Percentiles rank a stretch among this genome's conserved stretches.
Conservation (phyloP, 768 basidiomycete genomes). For the Sarcomyxa edulis region DNA sequence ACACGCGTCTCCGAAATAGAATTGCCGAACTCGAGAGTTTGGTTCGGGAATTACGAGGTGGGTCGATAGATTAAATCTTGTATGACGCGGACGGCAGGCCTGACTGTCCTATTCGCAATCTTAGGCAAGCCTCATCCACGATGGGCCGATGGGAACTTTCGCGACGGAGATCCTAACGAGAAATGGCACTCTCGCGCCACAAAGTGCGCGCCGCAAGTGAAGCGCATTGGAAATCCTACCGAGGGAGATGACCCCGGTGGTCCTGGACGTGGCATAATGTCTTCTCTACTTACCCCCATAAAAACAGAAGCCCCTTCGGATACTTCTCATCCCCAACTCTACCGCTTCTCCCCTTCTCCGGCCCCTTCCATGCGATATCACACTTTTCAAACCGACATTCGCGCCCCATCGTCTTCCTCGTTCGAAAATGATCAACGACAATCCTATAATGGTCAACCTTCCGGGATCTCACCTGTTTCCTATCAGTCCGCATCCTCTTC, state of each 20-base stretch:
- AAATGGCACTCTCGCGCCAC: conserved; percentile 84
- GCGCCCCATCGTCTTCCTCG: conserved; percentile 29
- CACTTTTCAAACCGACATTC: conserved; percentile 42
- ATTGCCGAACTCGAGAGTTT: conserved; percentile 93
- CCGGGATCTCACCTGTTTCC: conserved; percentile 14
- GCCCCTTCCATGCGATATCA: conserved; percentile 51
- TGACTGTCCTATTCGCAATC: conserved; percentile 2
- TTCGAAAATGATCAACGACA: conserved; percentile 32
- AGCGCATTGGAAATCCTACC: conserved; percentile 32
- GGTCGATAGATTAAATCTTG: conserved; percentile 6
- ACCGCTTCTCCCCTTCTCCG: conserved; percentile 66
- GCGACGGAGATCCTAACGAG: conserved; percentile 76
- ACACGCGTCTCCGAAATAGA: conserved; percentile 75
- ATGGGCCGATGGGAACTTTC: conserved; percentile 77
- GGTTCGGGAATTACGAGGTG: conserved; percentile 83
- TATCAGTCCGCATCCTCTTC: conserved; percentile 17
- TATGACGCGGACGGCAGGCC: not conserved
- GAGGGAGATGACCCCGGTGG: conserved; percentile 32
- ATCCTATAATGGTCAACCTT: conserved; percentile 17
- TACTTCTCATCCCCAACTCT: conserved; percentile 44
- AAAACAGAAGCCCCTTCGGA: conserved; percentile 61
- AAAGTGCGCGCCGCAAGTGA: conserved; percentile 50
- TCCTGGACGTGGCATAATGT: conserved; percentile 21
- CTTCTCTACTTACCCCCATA: conserved; percentile 53
- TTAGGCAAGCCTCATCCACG: conserved; percentile 83